Evolutionary conservation across 2,329 filamentous ascomycete species (phyloP), one percentile per base, ranked within the genome.

Genomic region (Cladophialophora chaetospira): DNA sequence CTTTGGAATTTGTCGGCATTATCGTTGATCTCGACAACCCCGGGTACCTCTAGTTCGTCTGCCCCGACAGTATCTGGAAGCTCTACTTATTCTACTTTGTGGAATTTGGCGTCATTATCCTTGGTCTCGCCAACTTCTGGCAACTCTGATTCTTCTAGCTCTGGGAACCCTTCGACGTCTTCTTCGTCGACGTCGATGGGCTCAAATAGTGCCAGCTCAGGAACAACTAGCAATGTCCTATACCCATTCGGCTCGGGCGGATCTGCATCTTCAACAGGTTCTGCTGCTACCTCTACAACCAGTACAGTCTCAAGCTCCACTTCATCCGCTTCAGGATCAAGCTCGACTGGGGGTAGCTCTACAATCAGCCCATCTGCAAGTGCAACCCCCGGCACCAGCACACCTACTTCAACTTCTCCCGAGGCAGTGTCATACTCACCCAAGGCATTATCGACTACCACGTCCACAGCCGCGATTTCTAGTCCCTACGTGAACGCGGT

Each of bases 401-500:
- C 13, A 13, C 29, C 29, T 13, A 33, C 8, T 33, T 13, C 6
- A 13, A 33, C 29, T 33, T 33, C 29, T 8, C 13, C 29, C 13
- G 29, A 8, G 29, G 29, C 13, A 33, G 13, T 33, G 6, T 33
- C 29, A 33, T 8, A 6, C 13, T 43, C 50, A 58, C 53, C 21
- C 47, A 50, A 19, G 59, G 15, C 49, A n/a, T 4, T 15, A 31
- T 33, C 11, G 8, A n/a, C 38, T 9, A 19, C 43, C n/a, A 23
- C 49, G 2, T 49, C 57, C 36, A 29, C 54, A 3, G 36, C 35
- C 6, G 29, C 33, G 8, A 46, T 17, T 29, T 29, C 47, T 15
- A 43, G 21, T 25, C 28, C 58, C 10, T 26, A 15, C 29, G 17
- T 55, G 19, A 61, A 55, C 26, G 35, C 42, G 4, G 55, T 55